phyloP scores from a whole-genome alignment of 345 rosid species.

The thale cress (Arabidopsis thaliana) region DNA sequence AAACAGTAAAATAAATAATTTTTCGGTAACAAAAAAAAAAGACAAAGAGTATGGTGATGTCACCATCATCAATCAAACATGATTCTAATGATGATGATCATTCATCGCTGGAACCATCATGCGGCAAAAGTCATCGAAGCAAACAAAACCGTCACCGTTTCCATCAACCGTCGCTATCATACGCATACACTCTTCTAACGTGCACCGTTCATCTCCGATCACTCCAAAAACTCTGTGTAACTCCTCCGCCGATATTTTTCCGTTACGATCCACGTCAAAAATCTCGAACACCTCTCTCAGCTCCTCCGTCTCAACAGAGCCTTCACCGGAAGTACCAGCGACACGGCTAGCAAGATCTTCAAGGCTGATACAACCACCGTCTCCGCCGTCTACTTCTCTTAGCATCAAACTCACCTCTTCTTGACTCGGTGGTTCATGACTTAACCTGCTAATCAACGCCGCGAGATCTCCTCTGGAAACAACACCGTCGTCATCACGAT shows the following conservation, averaged over 20 bases:
- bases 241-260: constrained; percentile 90
- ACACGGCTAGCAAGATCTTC: constrained; percentile 59
- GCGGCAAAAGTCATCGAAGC: constrained; percentile 78
- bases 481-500: constrained; percentile 62
- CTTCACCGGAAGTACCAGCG: constrained; percentile 49
- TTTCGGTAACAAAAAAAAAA: not conserved
- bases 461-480: constrained; percentile 66
- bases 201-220: constrained; percentile 74
- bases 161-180: constrained; percentile 83
- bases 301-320: constrained; percentile 62
- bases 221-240: constrained; percentile 54
- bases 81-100: constrained; percentile 28
- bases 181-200: constrained; percentile 88
- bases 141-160: constrained; percentile 85
- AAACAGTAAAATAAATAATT: constrained; percentile 19
- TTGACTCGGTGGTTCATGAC: constrained; percentile 56
- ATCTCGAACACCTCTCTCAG: constrained; percentile 71
- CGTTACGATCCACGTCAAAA: constrained; percentile 87
- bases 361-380: constrained; percentile 58
- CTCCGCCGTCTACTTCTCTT: constrained; percentile 56
- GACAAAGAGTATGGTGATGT: constrained; percentile 30
- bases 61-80: constrained; percentile 39
- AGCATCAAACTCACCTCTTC: constrained; percentile 73
- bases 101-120: constrained; percentile 64
- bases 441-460: constrained; percentile 59